A percentile compares a stretch with the other conserved stretches of the same genome.
Conservation (phyloP, 352 stramenopile species). For the Peronospora farinosa region DNA sequence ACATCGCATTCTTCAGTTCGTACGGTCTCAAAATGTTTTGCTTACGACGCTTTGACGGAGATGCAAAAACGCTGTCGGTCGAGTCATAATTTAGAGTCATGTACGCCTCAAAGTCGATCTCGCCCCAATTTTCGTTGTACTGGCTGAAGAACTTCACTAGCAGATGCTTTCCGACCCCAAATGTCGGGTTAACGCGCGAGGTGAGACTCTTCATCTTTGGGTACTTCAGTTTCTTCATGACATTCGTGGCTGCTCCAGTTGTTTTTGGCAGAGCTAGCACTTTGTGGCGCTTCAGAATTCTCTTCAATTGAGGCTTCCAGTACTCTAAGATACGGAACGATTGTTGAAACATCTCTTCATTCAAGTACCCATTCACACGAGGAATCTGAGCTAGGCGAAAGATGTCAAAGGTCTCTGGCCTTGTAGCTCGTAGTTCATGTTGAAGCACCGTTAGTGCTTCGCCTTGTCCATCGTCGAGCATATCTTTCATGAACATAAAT, state of each 20-base stretch:
- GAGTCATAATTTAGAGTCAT: constrained; percentile 47
- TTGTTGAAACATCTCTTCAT: constrained; percentile 49
- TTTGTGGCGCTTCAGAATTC: constrained; percentile 46
- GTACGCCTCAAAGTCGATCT: constrained; percentile 68
- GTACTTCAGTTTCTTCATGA: constrained; percentile 25
- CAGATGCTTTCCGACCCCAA: constrained; percentile 49
- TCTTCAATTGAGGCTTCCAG: constrained; percentile 55
- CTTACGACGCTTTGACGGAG: constrained; percentile 41
- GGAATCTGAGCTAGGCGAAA: constrained; percentile 62
- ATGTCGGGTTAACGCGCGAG: constrained; percentile 72
- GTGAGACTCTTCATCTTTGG: constrained; percentile 57
- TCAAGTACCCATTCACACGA: constrained; percentile 50
- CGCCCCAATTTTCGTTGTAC: constrained; percentile 76
- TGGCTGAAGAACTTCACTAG: constrained; percentile 83
- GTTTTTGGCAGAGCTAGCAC: constrained; percentile 17
- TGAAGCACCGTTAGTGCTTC: constrained; percentile 52
- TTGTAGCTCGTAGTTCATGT: constrained; percentile 33
- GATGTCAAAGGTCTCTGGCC: constrained; percentile 58
- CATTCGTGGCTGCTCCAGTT: constrained; percentile 2
- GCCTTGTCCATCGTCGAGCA: constrained; percentile 57
- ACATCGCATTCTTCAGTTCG: constrained; percentile 51
- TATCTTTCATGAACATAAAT: constrained; percentile 61
- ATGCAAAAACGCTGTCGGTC: constrained; percentile 4
- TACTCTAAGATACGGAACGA: constrained; percentile 54
- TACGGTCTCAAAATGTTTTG: constrained; percentile 35